These are phyloP conservation scores for Fraxinus albicans DNA, from an alignment of 305 asterid species.

Conservation along the genomic window DNA sequence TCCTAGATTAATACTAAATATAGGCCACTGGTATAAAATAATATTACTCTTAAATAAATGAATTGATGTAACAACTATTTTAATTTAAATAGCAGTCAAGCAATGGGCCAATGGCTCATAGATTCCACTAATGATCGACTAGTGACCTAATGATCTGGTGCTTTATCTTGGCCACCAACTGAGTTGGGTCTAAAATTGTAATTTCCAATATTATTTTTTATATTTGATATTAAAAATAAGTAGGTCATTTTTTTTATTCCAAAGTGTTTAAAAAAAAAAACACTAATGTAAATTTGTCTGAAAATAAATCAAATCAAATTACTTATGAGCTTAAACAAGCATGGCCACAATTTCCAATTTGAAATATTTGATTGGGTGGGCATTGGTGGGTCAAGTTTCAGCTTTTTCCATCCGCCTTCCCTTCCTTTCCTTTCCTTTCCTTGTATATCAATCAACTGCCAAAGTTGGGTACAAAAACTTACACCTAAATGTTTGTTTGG, in stretches of 20 bases:
- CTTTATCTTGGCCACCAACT: background rate
- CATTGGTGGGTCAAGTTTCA: background rate
- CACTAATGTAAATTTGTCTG: too few species aligned
- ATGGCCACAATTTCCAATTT: background rate
- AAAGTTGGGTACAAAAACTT: background rate
- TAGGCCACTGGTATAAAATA: background rate
- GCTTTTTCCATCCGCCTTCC: background rate
- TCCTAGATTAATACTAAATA: background rate
- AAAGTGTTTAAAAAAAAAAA: too few species aligned
- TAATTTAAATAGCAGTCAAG: background rate
- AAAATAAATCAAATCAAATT: too few species aligned
- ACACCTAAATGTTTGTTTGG: background rate
- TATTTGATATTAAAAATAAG: background rate
- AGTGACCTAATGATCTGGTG: background rate
- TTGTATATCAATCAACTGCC: background rate
- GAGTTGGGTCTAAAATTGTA: background rate
- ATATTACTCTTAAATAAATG: background rate
- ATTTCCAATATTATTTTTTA: background rate
- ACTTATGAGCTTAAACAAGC: background rate
- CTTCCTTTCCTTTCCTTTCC: background rate
- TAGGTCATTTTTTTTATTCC: too few species aligned
- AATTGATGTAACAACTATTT: background rate
- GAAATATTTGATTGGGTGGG: background rate
- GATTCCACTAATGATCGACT: background rate
- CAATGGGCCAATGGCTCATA: background rate